Conservation (phyloP, 495 filamentous ascomycete species). For the Trichoderma orchidacearum region DNA sequence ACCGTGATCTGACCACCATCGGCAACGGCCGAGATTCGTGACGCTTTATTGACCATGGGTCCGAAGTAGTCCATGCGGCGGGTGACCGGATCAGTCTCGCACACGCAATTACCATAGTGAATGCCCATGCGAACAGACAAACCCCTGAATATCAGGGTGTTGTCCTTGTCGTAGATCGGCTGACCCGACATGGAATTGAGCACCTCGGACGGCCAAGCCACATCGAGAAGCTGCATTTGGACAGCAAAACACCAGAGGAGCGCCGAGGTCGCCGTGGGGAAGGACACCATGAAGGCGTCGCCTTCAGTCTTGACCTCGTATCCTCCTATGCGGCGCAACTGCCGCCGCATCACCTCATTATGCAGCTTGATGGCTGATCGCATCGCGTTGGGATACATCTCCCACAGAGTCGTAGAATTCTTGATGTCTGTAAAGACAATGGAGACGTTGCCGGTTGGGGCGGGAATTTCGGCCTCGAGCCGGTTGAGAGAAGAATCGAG, state of each 20-base stretch:
- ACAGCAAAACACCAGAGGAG: conserved; percentile 94
- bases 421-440: conserved; percentile 99
- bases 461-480: conserved; percentile 77
- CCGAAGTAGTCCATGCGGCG: conserved; percentile 99
- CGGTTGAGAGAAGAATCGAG: conserved; percentile 72
- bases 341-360: conserved; percentile 88
- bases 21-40: conserved; percentile 84
- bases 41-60: conserved; percentile 95
- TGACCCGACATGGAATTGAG: conserved; percentile 74
- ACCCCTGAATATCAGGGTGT: conserved; percentile 81
- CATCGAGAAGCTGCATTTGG: conserved; percentile 72
- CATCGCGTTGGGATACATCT: conserved; percentile 89
- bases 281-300: conserved; percentile 98
- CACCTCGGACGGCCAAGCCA: conserved; percentile 88
- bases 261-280: conserved; percentile 85
- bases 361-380: conserved; percentile 88
- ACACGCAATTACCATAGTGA: conserved; percentile 89
- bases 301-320: conserved; percentile 99
- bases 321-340: conserved; percentile 83
- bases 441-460: conserved; percentile 75
- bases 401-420: conserved; percentile 94
- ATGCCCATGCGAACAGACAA: conserved; percentile 95
- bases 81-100: conserved; percentile 89
- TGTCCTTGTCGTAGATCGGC: conserved; percentile 68
- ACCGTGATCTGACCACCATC: conserved; percentile 96